Percentiles rank a stretch among this genome's conserved stretches.
These are phyloP conservation scores for Leonotis leonurus DNA, from an alignment of 257 asterid species.

Conservation along the genomic window DNA sequence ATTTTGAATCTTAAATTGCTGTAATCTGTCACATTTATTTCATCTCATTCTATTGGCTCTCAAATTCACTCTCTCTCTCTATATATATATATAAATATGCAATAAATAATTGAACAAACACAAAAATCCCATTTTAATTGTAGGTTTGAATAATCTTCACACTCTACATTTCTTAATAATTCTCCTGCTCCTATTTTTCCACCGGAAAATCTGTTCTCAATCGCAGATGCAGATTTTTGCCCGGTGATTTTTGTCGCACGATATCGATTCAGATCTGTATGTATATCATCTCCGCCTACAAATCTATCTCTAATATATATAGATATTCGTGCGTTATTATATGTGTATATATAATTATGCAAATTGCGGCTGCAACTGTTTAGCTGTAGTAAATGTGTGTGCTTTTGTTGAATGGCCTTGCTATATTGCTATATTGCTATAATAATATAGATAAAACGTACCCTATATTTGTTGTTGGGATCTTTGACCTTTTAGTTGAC, in stretches of 20 bases:
- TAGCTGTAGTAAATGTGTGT: conserved; percentile 4
- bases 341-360: neutral
- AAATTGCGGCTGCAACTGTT: conserved; percentile 1
- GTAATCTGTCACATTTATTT: neutral
- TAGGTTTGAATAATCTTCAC: neutral
- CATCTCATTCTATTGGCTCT: neutral
- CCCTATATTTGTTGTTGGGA: neutral
- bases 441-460: too few species aligned
- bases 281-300: neutral
- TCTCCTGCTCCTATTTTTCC: neutral
- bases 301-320: neutral
- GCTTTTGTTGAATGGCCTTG: conserved; percentile 15
- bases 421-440: neutral
- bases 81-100: neutral
- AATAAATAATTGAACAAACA: neutral
- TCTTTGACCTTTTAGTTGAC: conserved; percentile 22
- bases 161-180: neutral
- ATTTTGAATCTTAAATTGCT: too few species aligned
- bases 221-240: conserved; percentile 13
- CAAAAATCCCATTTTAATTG: neutral
- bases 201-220: conserved; percentile 3
- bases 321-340: neutral
- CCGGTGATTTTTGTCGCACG: conserved; percentile 17
- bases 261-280: conserved; percentile 32
- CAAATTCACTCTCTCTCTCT: neutral